Percentiles rank a stretch among this genome's conserved stretches.
Evolutionary conservation across 169 alveolate species (phyloP).

Genomic region (Fabrea salina): DNA sequence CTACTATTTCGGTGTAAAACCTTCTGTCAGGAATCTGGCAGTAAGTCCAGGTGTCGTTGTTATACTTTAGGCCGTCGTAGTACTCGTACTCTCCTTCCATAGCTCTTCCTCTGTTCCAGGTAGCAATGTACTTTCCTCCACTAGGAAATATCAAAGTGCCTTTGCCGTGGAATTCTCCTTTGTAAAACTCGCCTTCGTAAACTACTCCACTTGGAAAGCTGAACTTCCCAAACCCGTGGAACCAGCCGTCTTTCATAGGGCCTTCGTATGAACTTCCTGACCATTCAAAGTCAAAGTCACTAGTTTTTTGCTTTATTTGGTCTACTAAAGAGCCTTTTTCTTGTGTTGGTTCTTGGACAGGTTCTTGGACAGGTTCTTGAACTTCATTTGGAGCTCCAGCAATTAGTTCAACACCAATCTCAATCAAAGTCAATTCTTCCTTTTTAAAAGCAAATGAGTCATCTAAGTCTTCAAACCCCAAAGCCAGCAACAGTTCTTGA

Average conservation of each 20-base stretch:
- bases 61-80: constrained; percentile 67
- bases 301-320: neutral
- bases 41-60: constrained; percentile 65
- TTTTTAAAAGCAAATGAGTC: neutral
- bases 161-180: constrained; percentile 82
- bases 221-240: constrained; percentile 76
- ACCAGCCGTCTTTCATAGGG: constrained; percentile 73
- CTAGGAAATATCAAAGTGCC: constrained; percentile 81
- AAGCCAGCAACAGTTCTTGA: neutral
- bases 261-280: constrained; percentile 57
- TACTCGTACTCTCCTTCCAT: constrained; percentile 71
- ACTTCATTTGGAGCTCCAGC: neutral
- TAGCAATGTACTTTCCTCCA: constrained; percentile 77
- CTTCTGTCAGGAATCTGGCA: constrained; percentile 67
- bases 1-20: constrained; percentile 61
- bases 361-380: neutral
- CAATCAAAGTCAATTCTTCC: neutral
- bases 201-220: constrained; percentile 75
- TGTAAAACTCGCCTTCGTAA: constrained; percentile 80
- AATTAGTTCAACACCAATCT: neutral
- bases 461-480: constrained; percentile 2
- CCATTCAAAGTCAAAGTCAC: constrained; percentile 32
- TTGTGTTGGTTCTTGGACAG: neutral
- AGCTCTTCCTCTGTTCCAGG: constrained; percentile 82
- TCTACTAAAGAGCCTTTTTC: neutral